Conservation (phyloP, 345 rosid species). For the Alliaria petiolata region DNA sequence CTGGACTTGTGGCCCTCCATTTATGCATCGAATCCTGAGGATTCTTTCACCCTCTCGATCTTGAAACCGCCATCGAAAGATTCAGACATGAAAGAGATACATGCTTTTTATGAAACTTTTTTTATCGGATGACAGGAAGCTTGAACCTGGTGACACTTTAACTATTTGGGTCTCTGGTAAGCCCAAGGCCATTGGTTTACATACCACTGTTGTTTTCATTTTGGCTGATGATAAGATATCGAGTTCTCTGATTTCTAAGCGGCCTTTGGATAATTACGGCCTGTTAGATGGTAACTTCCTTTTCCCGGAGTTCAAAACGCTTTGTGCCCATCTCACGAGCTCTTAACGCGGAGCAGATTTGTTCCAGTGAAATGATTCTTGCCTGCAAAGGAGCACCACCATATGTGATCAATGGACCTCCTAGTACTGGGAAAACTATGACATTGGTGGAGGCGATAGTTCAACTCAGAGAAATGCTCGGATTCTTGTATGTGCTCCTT, state of each 20-base stretch:
- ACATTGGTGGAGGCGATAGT: slow-evolving; percentile 79
- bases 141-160: slow-evolving; percentile 60
- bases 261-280: slow-evolving; percentile 45
- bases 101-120: slow-evolving; percentile 43
- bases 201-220: slow-evolving; percentile 58
- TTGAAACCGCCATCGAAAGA: slow-evolving; percentile 53
- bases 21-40: slow-evolving; percentile 57
- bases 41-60: slow-evolving; percentile 61
- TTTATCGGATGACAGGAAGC: slow-evolving; percentile 74
- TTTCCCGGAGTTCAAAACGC: slow-evolving; percentile 60
- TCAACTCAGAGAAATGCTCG: slow-evolving; percentile 35
- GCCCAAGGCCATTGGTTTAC: slow-evolving; percentile 62
- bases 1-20: slow-evolving; percentile 66
- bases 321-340: slow-evolving; percentile 52
- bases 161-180: slow-evolving; percentile 79
- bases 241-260: slow-evolving; percentile 48
- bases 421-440: slow-evolving; percentile 96
- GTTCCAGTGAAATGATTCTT: slow-evolving; percentile 67
- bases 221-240: slow-evolving; percentile 81
- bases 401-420: slow-evolving; percentile 85
- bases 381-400: slow-evolving; percentile 88
- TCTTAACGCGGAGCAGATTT: slow-evolving; percentile 79
- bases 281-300: slow-evolving; percentile 48
- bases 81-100: slow-evolving; percentile 10
- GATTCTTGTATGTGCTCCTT: slow-evolving; percentile 86